These are phyloP conservation scores for Prunus kanzakura DNA, from an alignment of 306 rosid species.

Conservation along the genomic window DNA sequence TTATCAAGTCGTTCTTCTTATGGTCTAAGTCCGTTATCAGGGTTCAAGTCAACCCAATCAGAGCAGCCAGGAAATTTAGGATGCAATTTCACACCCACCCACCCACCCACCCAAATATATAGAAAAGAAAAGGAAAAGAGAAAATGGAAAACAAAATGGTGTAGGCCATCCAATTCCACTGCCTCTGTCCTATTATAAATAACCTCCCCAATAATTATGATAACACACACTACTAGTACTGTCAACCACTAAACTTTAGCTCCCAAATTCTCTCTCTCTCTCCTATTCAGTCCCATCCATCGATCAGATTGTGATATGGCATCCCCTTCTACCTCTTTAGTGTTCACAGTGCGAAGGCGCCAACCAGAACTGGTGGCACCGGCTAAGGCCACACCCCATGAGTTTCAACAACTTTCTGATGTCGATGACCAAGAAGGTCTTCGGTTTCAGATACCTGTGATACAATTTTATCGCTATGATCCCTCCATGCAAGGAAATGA, in stretches of 20 bases:
- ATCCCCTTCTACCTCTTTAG: constrained; percentile 11
- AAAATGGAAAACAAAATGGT: not conserved
- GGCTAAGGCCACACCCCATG: constrained; percentile 29
- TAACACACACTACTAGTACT: not conserved
- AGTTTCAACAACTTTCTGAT: constrained; percentile 34
- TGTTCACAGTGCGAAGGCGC: constrained; percentile 21
- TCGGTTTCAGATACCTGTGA: constrained; percentile 37
- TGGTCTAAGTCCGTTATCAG: not conserved
- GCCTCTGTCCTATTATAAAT: not conserved
- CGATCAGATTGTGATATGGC: not conserved
- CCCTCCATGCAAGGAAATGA: constrained; percentile 33
- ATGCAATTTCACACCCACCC: not conserved
- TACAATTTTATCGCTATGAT: constrained; percentile 29
- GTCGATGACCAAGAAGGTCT: constrained; percentile 43
- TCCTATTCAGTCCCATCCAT: not conserved
- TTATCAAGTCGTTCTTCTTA: not conserved
- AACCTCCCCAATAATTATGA: not conserved
- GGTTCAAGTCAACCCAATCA: not conserved
- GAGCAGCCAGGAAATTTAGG: not conserved
- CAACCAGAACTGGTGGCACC: constrained; percentile 31
- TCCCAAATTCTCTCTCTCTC: not conserved
- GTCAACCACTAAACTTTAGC: not conserved
- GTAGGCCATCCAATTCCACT: not conserved
- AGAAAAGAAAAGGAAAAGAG: not conserved
- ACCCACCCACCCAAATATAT: not conserved